Conservation (phyloP, 768 basidiomycete genomes). For the Lactarius deliciosus region DNA sequence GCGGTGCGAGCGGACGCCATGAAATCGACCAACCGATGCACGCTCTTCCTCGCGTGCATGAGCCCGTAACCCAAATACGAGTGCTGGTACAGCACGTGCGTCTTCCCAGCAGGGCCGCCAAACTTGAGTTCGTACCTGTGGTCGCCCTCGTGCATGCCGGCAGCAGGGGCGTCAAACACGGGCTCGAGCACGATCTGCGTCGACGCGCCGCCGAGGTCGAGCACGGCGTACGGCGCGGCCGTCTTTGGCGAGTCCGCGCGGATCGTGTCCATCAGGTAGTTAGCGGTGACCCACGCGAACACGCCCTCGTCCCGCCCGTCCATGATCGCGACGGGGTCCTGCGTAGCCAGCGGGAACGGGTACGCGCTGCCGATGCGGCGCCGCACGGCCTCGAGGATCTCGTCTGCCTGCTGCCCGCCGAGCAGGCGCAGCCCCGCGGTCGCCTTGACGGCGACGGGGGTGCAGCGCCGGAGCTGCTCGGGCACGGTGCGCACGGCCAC, state of each 20-base stretch:
- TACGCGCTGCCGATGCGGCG: slow-evolving; percentile 54
- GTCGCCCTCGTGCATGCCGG: slow-evolving; percentile 70
- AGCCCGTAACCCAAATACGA: slow-evolving; percentile 97
- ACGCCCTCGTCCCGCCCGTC: slow-evolving; percentile 96
- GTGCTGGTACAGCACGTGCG: slow-evolving; percentile 88
- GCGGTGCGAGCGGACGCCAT: slow-evolving; percentile 50
- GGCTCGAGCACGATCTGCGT: slow-evolving; percentile 99
- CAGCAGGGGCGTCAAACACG: slow-evolving; percentile 46
- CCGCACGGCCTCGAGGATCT: slow-evolving; percentile 76
- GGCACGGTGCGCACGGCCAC: slow-evolving; percentile 83
- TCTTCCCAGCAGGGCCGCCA: slow-evolving; percentile 48
- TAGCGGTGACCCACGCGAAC: slow-evolving; percentile 98
- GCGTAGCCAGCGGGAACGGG: slow-evolving; percentile 63
- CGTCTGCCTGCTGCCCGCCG: slow-evolving; percentile 56
- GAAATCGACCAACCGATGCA: slow-evolving; percentile 91
- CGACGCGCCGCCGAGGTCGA: slow-evolving; percentile 95
- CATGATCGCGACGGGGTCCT: slow-evolving; percentile 82
- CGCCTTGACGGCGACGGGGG: slow-evolving; percentile 89
- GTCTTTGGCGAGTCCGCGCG: slow-evolving; percentile 48
- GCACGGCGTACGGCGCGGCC: slow-evolving; percentile 75
- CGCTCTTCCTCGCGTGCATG: slow-evolving; percentile 80
- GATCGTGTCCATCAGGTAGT: slow-evolving; percentile 83
- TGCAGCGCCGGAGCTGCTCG: slow-evolving; percentile 58
- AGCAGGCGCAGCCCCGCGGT: slow-evolving; percentile 85
- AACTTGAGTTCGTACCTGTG: slow-evolving; percentile 88